Conservation (phyloP, 2,329 filamentous ascomycete genomes). For the Colletotrichum tofieldiae region DNA sequence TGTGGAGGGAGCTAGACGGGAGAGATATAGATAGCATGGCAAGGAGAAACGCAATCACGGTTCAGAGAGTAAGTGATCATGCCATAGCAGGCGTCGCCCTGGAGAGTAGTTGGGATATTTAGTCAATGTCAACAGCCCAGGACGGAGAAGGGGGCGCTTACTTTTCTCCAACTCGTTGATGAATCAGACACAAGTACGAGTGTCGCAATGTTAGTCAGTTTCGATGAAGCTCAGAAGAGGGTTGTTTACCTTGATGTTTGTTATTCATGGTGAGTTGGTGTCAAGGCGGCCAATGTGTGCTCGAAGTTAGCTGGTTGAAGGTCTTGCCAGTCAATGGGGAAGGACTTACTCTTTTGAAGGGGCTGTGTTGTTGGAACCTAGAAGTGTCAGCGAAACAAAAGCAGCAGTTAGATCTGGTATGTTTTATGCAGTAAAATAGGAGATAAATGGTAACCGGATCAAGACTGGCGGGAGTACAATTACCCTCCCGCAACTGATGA, state of each 20-base stretch:
- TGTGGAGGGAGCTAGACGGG: not conserved
- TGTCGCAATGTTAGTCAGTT: not conserved
- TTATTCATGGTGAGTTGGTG: too few relatives aligned
- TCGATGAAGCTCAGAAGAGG: too few relatives aligned
- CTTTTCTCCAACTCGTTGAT: not conserved
- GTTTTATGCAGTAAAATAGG: not conserved
- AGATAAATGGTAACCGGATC: not conserved
- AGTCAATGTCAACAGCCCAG: too few relatives aligned
- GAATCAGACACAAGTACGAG: not conserved
- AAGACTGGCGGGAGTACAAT: slow-evolving; percentile 6
- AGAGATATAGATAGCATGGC: not conserved
- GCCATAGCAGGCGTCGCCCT: not conserved
- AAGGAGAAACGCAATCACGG: not conserved
- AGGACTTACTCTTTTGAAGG: not conserved
- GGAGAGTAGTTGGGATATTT: not conserved
- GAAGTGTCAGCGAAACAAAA: not conserved
- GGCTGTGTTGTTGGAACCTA: not conserved
- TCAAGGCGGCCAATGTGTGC: not conserved
- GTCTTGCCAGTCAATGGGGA: not conserved
- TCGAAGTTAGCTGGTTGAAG: not conserved
- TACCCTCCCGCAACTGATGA: slow-evolving; percentile 9
- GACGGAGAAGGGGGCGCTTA: not conserved
- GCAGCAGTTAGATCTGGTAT: not conserved
- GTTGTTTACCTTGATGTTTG: not conserved
- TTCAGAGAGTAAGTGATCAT: too few relatives aligned